A percentile compares a stretch with the other conserved stretches of the same genome.
Conservation (phyloP, 83 land plant species). For the Diphasiastrum complanatum region DNA sequence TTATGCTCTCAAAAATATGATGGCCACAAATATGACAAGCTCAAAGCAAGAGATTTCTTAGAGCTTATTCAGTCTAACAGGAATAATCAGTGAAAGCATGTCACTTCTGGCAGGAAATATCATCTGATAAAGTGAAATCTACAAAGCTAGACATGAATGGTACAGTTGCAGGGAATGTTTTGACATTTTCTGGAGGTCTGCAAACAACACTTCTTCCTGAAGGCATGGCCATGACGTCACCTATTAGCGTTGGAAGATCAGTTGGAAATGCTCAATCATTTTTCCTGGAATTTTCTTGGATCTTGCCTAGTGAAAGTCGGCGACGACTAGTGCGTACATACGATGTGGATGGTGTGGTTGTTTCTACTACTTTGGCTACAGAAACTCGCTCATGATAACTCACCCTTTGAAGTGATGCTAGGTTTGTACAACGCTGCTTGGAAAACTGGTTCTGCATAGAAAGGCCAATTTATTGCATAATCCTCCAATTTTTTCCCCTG, state of each 20-base stretch:
- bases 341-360: conserved; percentile 34
- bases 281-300: conserved; percentile 36
- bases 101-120: conserved; percentile 20
- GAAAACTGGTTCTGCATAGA: too few species aligned
- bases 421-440: too few species aligned
- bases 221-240: conserved; percentile 30
- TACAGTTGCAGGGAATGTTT: conserved; percentile 12
- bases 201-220: conserved; percentile 34
- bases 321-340: conserved; percentile 32
- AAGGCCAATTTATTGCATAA: too few species aligned
- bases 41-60: too few species aligned
- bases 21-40: too few species aligned
- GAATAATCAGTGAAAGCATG: neutral
- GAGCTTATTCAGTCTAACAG: too few species aligned
- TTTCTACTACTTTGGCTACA: conserved; percentile 25
- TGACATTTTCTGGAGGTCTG: conserved; percentile 30
- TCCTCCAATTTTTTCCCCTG: too few species aligned
- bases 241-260: conserved; percentile 30
- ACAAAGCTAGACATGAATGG: conserved; percentile 23
- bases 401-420: too few species aligned
- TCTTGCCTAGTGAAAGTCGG: conserved; percentile 24
- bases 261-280: conserved; percentile 29
- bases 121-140: conserved; percentile 10
- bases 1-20: too few species aligned
- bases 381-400: too few species aligned